Percentiles rank a stretch among this genome's conserved stretches.
Conservation (phyloP, 805 yeast genomes). For the Hanseniaspora taiwanica region DNA sequence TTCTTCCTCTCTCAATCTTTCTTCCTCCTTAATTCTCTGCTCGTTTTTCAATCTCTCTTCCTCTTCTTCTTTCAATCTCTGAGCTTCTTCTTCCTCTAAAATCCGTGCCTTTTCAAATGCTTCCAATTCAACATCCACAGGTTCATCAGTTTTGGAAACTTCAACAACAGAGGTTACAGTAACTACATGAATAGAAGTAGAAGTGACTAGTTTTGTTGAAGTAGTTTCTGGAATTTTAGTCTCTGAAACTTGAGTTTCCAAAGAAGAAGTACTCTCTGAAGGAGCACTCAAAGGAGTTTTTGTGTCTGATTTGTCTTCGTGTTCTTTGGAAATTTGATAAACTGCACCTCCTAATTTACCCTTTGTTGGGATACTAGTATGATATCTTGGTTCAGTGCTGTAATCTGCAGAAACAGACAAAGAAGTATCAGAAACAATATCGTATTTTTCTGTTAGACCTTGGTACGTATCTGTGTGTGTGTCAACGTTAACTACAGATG, state of each 20-base stretch:
- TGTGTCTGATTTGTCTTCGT: too few species aligned
- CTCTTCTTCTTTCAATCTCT: background rate
- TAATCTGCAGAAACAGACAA: background rate
- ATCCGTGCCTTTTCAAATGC: background rate
- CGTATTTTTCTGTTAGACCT: background rate
- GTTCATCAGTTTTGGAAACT: background rate
- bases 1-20: background rate
- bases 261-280: too few species aligned
- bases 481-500: too few species aligned
- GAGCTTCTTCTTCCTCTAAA: background rate
- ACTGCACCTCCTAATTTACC: too few species aligned
- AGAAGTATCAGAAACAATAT: background rate
- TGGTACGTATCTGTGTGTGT: background rate
- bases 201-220: background rate
- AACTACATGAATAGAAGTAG: background rate
- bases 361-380: too few species aligned
- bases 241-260: background rate
- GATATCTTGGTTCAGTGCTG: too few species aligned
- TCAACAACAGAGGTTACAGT: too few species aligned
- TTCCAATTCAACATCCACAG: background rate
- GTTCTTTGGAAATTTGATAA: too few species aligned
- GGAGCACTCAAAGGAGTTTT: too few species aligned
- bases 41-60: background rate
- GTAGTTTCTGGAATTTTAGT: background rate
- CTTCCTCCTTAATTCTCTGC: background rate